These are phyloP conservation scores for Trichodelitschia bisporula DNA, from an alignment of 495 filamentous ascomycete genomes.

Conservation along the genomic window DNA sequence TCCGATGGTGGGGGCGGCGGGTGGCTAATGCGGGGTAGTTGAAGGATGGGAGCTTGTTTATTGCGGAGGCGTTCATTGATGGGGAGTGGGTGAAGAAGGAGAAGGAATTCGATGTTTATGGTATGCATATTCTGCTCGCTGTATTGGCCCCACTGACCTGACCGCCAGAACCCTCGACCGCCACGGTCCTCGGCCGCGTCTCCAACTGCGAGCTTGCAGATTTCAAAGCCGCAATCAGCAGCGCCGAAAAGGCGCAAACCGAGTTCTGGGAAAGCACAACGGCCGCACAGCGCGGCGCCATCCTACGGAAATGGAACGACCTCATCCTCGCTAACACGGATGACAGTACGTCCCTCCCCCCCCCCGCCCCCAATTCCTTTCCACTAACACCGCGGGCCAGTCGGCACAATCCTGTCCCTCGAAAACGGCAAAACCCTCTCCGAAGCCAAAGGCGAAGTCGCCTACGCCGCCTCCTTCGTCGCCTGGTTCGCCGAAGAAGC, in stretches of 20 bases:
- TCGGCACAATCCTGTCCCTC: constrained; percentile 10
- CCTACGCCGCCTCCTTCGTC: constrained; percentile 9
- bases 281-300: constrained; percentile 3
- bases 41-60: constrained; percentile 4
- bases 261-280: constrained; percentile 4
- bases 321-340: constrained; percentile 6
- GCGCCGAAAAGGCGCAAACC: constrained; percentile 5
- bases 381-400: constrained; percentile 3
- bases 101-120: constrained; percentile 7
- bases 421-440: constrained; percentile 11
- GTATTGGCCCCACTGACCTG: neutral
- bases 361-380: neutral
- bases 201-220: constrained; percentile 6
- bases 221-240: constrained; percentile 11
- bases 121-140: constrained; percentile 2
- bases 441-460: constrained; percentile 9
- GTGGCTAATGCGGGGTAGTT: constrained; percentile 2
- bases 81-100: constrained; percentile 4
- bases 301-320: constrained; percentile 7
- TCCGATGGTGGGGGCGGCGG: too few relatives aligned
- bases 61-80: constrained; percentile 4
- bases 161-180: constrained; percentile 4
- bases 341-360: too few relatives aligned
- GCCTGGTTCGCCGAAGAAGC: constrained; percentile 11
- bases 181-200: constrained; percentile 4